These are phyloP conservation scores for Pseudozyma sp. DNA, from an alignment of 1,284 basidiomycete species.

Conservation along the genomic window DNA sequence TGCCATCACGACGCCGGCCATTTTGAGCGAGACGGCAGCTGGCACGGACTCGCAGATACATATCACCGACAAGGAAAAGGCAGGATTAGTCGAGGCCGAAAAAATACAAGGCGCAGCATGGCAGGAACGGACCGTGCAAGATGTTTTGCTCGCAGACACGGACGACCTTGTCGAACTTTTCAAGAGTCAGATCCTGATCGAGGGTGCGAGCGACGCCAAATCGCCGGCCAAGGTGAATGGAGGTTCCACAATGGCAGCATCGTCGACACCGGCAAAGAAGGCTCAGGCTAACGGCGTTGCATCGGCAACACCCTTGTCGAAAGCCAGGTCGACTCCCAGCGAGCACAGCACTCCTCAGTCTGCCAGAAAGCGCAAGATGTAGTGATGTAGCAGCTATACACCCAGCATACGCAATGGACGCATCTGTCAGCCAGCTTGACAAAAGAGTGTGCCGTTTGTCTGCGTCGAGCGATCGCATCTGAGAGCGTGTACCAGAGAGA, in stretches of 20 bases:
- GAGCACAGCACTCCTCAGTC: conserved; percentile 10
- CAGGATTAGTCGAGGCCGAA: background rate
- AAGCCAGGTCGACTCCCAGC: conserved; percentile 3
- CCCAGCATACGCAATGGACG: background rate
- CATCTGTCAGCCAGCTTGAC: too few relatives aligned
- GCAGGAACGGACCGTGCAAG: conserved; percentile 23
- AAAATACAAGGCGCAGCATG: background rate
- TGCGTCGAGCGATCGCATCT: too few relatives aligned
- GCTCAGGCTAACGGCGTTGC: conserved; percentile 18
- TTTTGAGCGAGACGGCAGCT: background rate
- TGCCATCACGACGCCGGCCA: conserved; percentile 5
- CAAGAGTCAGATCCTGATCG: conserved; percentile 27
- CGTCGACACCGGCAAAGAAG: conserved; percentile 25
- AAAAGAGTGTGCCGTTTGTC: too few relatives aligned
- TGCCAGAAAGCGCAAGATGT: conserved; percentile 39
- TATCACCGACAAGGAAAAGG: conserved; percentile 6
- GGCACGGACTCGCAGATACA: background rate
- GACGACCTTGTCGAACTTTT: conserved; percentile 43
- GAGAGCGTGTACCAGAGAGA: too few relatives aligned
- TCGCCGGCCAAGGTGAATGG: conserved; percentile 13
- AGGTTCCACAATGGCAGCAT: background rate
- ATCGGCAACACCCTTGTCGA: conserved; percentile 1
- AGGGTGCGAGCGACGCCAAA: background rate
- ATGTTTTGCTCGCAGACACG: conserved; percentile 37
- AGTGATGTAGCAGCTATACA: background rate